Percentiles rank a stretch among this genome's conserved stretches.
Evolutionary conservation across 306 rosid genomes (phyloP).

Genomic region (Vigna angularis): DNA sequence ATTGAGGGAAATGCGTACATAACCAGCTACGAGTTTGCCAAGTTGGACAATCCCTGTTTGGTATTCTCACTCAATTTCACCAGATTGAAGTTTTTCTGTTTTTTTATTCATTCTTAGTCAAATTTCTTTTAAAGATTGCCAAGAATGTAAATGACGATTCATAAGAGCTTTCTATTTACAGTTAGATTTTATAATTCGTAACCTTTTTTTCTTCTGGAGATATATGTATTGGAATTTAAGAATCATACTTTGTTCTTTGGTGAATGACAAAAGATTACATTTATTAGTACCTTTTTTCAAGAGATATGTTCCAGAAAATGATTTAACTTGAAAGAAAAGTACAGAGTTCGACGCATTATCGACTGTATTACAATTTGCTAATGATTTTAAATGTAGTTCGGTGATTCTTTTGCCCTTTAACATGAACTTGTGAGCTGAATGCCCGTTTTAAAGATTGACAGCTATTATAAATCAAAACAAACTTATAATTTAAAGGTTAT

Average conservation of each 20-base stretch:
- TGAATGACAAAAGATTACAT: background rate
- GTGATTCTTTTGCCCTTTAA: background rate
- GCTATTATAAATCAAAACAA: background rate
- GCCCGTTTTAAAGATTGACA: background rate
- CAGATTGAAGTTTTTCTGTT: conserved; percentile 2
- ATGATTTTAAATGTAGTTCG: background rate
- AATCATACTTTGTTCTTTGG: conserved; percentile 10
- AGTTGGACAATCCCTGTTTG: conserved; percentile 20
- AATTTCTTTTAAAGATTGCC: conserved; percentile 10
- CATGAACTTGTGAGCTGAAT: background rate
- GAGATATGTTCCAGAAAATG: background rate
- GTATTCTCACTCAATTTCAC: conserved; percentile 22
- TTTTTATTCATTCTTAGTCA: background rate
- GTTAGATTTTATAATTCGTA: background rate
- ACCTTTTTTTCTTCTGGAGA: background rate
- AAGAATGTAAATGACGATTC: conserved; percentile 38
- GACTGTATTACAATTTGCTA: background rate
- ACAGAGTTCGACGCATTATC: background rate
- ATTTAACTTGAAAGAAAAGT: background rate
- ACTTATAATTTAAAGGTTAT: background rate
- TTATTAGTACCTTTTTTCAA: background rate
- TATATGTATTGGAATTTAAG: conserved; percentile 16
- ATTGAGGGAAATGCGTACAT: conserved; percentile 7
- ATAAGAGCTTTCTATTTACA: background rate
- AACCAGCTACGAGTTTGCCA: conserved; percentile 31